Evolutionary conservation across 805 yeast genomes (phyloP).

Genomic region (Hanseniaspora thailandica): DNA sequence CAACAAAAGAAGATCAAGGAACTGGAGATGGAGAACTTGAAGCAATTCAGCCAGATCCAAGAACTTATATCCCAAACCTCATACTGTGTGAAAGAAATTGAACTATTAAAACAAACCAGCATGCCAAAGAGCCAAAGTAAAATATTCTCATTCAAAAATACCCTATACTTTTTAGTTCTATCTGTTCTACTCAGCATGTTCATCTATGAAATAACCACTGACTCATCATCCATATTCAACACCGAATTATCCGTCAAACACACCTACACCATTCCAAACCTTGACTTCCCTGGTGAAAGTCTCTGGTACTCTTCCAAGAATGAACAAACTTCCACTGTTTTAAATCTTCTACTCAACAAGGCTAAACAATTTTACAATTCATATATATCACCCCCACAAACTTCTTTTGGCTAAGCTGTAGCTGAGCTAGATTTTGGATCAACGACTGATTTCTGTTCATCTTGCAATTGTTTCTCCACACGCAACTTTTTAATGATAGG

Average conservation of each 20-base stretch:
- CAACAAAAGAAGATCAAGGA: conserved; percentile 9
- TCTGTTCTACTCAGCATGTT: background rate
- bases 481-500: conserved; percentile 8
- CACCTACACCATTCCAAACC: background rate
- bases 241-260: background rate
- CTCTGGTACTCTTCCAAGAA: background rate
- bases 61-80: conserved; percentile 11
- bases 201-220: background rate
- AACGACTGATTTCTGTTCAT: background rate
- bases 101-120: background rate
- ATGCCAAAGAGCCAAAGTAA: background rate
- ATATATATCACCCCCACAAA: too few relatives aligned
- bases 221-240: conserved; percentile 1
- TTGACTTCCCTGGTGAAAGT: background rate
- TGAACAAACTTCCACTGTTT: background rate
- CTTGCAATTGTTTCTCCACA: background rate
- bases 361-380: background rate
- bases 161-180: background rate
- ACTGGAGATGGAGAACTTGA: conserved; percentile 4
- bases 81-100: conserved; percentile 13
- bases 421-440: background rate
- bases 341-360: background rate
- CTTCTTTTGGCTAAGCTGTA: background rate
- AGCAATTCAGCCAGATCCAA: conserved; percentile 12
- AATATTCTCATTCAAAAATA: background rate